Evolutionary conservation across 83 land plant species (phyloP), one percentile per base, ranked within the genome.

Genomic region (Picea abies): DNA sequence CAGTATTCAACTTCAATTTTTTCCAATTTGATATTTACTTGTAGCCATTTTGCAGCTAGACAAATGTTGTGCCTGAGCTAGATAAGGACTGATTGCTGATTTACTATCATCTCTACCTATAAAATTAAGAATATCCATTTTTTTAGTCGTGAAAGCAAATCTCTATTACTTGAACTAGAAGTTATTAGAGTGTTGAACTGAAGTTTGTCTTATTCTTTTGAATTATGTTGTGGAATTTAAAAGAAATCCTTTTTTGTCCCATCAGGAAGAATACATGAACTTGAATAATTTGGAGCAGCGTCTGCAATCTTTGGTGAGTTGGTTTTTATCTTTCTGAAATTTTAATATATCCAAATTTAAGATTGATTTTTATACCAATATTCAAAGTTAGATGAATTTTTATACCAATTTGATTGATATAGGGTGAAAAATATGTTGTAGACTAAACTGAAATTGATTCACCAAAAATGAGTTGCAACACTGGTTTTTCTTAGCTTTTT

Each of bases 241-340:
- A 14, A n/a, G 16, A 47, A 52, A 1, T 11, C 0, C 19, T 4
- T 19, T 49, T 63, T 78, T 81, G 63, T 39, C 72, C 2, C 56
- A 14, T 52, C 82, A 95, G 98, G 98, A 95, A 79, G 96, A 95
- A 32, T 95, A 93, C 82, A 72, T 83, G 80, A 88, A 95, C 69
- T 56, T 84, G 71, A 82, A 79, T 22, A 95, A 91, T 10, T 80
- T 95, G 84, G 94, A 96, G 83, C 83, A 81, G 22, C 90, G 93
- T 56, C 82, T 93, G 68, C 88, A 86, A 58, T 26, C 16, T 71
- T 37, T 90, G 68, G 73, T 86, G 29, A 88, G 77, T 67, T 79
- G 88, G 11, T 41, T 84, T 58, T 52, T 52, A 10, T 52, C 12
- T 11, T 11, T 52, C 2, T 11, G 3, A 10, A 52, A 10, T 12